phyloP scores from a whole-genome alignment of 2,329 filamentous ascomycete species.

The Neocatenulostroma microsporum region DNA sequence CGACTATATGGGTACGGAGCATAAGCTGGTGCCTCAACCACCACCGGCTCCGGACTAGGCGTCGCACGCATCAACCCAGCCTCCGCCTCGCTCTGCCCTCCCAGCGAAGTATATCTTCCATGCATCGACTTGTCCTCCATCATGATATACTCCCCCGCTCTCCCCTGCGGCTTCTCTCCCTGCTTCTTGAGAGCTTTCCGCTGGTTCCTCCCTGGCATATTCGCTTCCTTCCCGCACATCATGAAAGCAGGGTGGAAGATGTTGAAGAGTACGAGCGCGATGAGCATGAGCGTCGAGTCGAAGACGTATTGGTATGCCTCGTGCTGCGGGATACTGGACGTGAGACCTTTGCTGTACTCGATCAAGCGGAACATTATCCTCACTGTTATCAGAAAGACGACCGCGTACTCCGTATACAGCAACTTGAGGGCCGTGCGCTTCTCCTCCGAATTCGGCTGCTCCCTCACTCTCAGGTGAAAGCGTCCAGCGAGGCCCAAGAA shows the following conservation, averaged over 20 bases:
- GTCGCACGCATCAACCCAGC: neutral
- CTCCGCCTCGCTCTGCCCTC: neutral
- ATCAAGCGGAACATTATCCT: slow-evolving; percentile 55
- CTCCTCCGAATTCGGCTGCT: slow-evolving; percentile 13
- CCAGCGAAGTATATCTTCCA: neutral
- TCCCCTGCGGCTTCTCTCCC: slow-evolving; percentile 1
- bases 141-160: neutral
- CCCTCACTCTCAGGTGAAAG: slow-evolving; percentile 12
- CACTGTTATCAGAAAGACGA: slow-evolving; percentile 38
- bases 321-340: slow-evolving; percentile 43
- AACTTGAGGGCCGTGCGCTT: slow-evolving; percentile 15
- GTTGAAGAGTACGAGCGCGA: slow-evolving; percentile 12
- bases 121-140: neutral
- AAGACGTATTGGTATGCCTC: slow-evolving; percentile 45
- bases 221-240: slow-evolving; percentile 11
- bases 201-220: slow-evolving; percentile 9
- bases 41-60: neutral
- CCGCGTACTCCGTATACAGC: slow-evolving; percentile 36
- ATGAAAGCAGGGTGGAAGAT: slow-evolving; percentile 11
- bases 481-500: slow-evolving; percentile 14
- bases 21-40: neutral
- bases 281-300: slow-evolving; percentile 12
- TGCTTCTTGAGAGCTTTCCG: slow-evolving; percentile 9
- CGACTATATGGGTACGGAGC: neutral
- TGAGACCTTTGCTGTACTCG: slow-evolving; percentile 46